phyloP scores from a whole-genome alignment of 1,139 yeast genomes.

The Debaryomycetaceae sp. region DNA sequence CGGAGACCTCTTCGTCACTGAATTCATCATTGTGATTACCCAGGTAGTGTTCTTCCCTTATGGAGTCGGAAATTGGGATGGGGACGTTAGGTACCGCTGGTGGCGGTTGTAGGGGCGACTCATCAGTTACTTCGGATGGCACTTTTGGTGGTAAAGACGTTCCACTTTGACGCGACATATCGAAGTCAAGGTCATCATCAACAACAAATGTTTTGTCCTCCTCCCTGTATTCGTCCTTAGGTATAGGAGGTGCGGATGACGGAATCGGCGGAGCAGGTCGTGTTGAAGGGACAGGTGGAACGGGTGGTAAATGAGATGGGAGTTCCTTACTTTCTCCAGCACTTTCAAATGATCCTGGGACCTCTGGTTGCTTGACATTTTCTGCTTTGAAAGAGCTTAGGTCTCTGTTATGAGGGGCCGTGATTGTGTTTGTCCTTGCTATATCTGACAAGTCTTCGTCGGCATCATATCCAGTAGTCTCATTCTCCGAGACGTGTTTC shows the following conservation, averaged over 20 bases:
- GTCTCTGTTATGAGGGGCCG: not conserved
- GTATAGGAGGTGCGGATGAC: conserved; percentile 7
- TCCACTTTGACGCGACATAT: not conserved
- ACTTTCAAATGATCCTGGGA: not conserved
- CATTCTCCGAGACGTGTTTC: conserved; percentile 19
- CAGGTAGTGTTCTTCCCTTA: not conserved
- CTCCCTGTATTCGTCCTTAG: conserved; percentile 1
- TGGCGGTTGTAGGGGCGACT: not conserved
- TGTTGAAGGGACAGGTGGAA: conserved; percentile 3
- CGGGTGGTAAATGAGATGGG: conserved; percentile 9
- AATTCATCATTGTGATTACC: not conserved
- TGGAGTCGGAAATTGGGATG: not conserved
- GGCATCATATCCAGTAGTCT: conserved; percentile 43
- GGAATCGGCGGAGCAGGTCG: conserved; percentile 9
- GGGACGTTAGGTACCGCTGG: conserved; percentile 1
- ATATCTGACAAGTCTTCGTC: conserved; percentile 42
- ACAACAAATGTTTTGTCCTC: not conserved
- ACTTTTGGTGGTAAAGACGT: not conserved
- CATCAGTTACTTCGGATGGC: not conserved
- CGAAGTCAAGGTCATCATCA: not conserved
- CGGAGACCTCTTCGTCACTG: not conserved
- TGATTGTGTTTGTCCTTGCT: conserved; percentile 10
- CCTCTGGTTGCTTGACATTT: not conserved
- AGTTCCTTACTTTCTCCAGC: conserved; percentile 7
- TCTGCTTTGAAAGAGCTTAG: not conserved